These are phyloP conservation scores for Trichoderma cornu-damae DNA, from an alignment of 2,329 filamentous ascomycete species.

Conservation along the genomic window DNA sequence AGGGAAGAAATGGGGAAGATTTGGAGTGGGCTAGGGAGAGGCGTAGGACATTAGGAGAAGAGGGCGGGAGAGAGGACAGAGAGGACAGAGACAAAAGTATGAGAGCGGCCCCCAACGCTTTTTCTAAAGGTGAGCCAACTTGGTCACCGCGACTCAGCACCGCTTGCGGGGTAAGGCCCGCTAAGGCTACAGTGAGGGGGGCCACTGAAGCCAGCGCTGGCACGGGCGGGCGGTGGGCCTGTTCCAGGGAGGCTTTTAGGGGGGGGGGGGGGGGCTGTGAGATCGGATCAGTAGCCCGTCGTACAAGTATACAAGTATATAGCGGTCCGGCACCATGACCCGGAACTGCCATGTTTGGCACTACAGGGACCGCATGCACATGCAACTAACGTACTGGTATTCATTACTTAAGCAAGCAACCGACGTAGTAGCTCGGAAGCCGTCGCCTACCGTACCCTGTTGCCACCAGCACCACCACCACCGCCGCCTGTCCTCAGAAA, in stretches of 20 bases:
- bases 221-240: background rate
- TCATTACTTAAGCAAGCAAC: too few relatives aligned
- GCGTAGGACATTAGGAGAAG: background rate
- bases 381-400: too few relatives aligned
- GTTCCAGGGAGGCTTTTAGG: background rate
- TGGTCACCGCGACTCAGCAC: slow-evolving; percentile 1
- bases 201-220: background rate
- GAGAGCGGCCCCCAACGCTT: slow-evolving; percentile 14
- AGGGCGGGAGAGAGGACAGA: background rate
- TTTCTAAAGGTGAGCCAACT: slow-evolving; percentile 13
- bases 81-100: background rate
- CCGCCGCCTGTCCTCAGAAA: too few relatives aligned
- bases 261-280: too few relatives aligned
- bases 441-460: too few relatives aligned
- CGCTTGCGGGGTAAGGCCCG: slow-evolving; percentile 7
- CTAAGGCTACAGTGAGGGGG: background rate
- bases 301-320: too few relatives aligned
- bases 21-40: background rate
- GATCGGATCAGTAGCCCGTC: too few relatives aligned
- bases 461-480: too few relatives aligned
- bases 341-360: too few relatives aligned
- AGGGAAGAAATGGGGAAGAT: background rate
- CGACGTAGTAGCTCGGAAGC: too few relatives aligned
- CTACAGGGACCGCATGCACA: too few relatives aligned
- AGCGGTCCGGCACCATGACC: too few relatives aligned